Evolutionary conservation across 306 rosid species (phyloP), one percentile per base, ranked within the genome.

Genomic region (Cicer pinnatifidum): DNA sequence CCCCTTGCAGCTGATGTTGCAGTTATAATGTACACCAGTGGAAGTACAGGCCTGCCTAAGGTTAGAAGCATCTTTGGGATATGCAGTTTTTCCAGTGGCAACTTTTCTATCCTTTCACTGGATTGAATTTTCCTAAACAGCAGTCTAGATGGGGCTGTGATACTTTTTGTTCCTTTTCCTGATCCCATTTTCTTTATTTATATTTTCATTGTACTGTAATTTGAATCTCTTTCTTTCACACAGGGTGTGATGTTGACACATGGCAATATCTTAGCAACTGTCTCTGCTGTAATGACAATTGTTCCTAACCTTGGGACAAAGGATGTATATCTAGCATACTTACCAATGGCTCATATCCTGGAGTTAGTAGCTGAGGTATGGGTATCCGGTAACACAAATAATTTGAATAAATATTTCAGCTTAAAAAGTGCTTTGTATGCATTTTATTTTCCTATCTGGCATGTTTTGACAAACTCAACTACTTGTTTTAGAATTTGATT

Each of bases 191-290:
- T 33, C 41, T 59, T 48, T 2, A 0, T 56, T 47, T 33, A 10
- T 23, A 23, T 15, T n/a, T 60, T 39, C 65, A 8, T 9, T 61
- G 6, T 19, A 19, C 13, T 37, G 16, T 54, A 44, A 37, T 17
- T 17, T 68, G 59, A 81, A 7, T 44, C 71, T 65, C 38, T 60
- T 68, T 61, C 54, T 75, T 63, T 82, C 76, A 64, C 75, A 69
- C 86, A 95, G 99, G 99, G 99, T 75, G 99, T 95, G 63, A 91
- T 91, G 99, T 84, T 95, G 99, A 95, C 99, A 50, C 99, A 95
- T 82, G 86, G 84, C 69, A 95, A 94, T 86, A 88, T 95, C 83
- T 78, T 95, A 33, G 95, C 97, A 79, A 86, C 94, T 59, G 88
- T 80, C 69, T 88, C 96, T 76, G 89, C 91, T 60, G 96, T 91